Conservation (phyloP, 805 yeast genomes). For the Cyberlindnera japonica region DNA sequence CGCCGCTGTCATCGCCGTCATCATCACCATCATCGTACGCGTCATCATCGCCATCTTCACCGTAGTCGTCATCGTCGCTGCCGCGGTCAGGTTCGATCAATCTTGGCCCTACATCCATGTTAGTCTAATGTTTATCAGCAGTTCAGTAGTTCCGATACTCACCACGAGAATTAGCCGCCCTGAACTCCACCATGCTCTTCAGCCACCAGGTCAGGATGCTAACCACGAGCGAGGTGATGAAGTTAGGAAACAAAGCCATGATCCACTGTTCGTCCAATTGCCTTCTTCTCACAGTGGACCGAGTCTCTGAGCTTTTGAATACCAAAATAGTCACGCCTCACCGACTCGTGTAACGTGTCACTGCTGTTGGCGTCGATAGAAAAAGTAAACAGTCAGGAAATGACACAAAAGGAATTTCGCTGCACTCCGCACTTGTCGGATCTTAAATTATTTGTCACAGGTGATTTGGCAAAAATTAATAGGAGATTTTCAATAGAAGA, state of each 20-base stretch:
- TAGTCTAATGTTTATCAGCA: background rate
- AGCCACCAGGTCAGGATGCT: background rate
- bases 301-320: too few relatives aligned
- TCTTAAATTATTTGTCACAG: too few relatives aligned
- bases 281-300: too few relatives aligned
- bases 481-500: too few relatives aligned
- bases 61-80: background rate
- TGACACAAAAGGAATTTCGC: slow-evolving; percentile 1
- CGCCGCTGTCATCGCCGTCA: background rate
- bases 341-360: background rate
- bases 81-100: background rate
- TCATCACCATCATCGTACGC: background rate
- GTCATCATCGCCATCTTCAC: background rate
- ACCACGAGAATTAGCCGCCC: background rate
- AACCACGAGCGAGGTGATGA: background rate
- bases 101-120: background rate
- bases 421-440: background rate
- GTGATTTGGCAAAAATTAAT: too few relatives aligned
- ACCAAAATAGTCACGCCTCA: too few relatives aligned
- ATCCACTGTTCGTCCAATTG: background rate
- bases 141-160: background rate
- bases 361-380: background rate
- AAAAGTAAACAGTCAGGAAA: background rate
- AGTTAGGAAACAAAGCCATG: background rate
- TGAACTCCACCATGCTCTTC: background rate